These are phyloP conservation scores for Aspergillus sparsus DNA, from an alignment of 495 filamentous ascomycete species.

Conservation along the genomic window DNA sequence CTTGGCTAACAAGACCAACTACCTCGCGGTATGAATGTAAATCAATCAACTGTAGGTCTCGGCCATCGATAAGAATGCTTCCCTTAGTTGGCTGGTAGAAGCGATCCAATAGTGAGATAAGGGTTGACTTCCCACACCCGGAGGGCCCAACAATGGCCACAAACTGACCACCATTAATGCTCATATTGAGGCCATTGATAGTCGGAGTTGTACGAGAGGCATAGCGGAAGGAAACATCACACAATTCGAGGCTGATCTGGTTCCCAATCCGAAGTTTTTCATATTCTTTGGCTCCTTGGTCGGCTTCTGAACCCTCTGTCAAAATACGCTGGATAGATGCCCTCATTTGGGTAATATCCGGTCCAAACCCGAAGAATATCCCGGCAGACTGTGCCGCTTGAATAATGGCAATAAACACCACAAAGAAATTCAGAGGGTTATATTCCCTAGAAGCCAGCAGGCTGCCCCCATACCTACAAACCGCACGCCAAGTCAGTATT, in stretches of 20 bases:
- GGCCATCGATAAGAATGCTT: slow-evolving; percentile 53
- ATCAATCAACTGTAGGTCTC: slow-evolving; percentile 48
- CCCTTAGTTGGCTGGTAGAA: slow-evolving; percentile 62
- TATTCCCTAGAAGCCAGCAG: slow-evolving; percentile 55
- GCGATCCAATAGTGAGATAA: slow-evolving; percentile 62
- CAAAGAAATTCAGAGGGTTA: slow-evolving; percentile 52
- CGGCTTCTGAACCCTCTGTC: not conserved
- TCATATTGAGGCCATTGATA: slow-evolving; percentile 41
- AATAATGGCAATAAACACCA: slow-evolving; percentile 60
- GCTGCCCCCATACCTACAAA: slow-evolving; percentile 48
- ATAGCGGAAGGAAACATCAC: slow-evolving; percentile 61
- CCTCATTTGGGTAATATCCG: slow-evolving; percentile 56
- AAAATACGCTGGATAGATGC: slow-evolving; percentile 60
- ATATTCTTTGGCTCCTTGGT: too few species aligned
- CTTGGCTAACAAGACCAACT: slow-evolving; percentile 63
- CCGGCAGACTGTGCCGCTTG: slow-evolving; percentile 56
- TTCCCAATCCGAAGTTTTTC: not conserved
- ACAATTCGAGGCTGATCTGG: slow-evolving; percentile 33
- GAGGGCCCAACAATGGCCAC: slow-evolving; percentile 69
- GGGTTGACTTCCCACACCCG: slow-evolving; percentile 72
- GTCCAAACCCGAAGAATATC: slow-evolving; percentile 51
- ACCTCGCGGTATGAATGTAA: slow-evolving; percentile 47
- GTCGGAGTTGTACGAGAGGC: slow-evolving; percentile 51
- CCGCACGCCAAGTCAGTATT: not conserved
- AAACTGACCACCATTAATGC: slow-evolving; percentile 63